These are phyloP conservation scores for Phylloporus scabripes DNA, from an alignment of 768 basidiomycete species.

Conservation along the genomic window DNA sequence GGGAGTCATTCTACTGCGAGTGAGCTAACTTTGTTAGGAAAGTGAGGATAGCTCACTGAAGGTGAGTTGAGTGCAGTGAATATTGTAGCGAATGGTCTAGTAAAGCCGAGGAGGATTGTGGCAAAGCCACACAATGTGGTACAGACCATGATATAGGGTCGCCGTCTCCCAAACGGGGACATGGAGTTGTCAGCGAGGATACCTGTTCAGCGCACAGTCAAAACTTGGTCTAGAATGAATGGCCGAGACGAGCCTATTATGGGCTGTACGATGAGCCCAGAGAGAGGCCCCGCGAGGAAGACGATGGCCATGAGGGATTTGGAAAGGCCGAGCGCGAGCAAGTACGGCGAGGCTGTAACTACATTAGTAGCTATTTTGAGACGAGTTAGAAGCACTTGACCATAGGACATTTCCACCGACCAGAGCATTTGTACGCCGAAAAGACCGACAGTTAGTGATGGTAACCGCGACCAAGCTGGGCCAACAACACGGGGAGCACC, in stretches of 20 bases:
- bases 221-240: not conserved
- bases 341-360: constrained; percentile 69
- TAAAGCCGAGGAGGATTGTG: constrained; percentile 82
- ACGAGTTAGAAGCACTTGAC: constrained; percentile 22
- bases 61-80: constrained; percentile 33
- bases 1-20: constrained; percentile 44
- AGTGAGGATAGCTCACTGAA: constrained; percentile 26
- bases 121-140: constrained; percentile 60
- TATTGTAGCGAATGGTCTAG: constrained; percentile 55
- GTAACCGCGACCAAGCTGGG: constrained; percentile 61
- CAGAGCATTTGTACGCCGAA: constrained; percentile 86
- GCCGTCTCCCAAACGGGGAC: constrained; percentile 75
- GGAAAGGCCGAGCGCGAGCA: constrained; percentile 80
- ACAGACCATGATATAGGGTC: constrained; percentile 80
- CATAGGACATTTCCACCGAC: constrained; percentile 95
- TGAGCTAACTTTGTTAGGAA: not conserved
- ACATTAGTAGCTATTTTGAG: constrained; percentile 1
- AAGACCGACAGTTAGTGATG: constrained; percentile 70
- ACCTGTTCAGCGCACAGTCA: constrained; percentile 23
- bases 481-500: constrained; percentile 61
- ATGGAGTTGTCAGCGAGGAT: constrained; percentile 80
- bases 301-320: constrained; percentile 87
- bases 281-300: constrained; percentile 87
- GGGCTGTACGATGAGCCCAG: constrained; percentile 88
- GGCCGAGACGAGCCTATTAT: constrained; percentile 57